A percentile compares a stretch with the other conserved stretches of the same genome.
Evolutionary conservation across 2,329 filamentous ascomycete genomes (phyloP).

Genomic region (Paradendryphiella salina): DNA sequence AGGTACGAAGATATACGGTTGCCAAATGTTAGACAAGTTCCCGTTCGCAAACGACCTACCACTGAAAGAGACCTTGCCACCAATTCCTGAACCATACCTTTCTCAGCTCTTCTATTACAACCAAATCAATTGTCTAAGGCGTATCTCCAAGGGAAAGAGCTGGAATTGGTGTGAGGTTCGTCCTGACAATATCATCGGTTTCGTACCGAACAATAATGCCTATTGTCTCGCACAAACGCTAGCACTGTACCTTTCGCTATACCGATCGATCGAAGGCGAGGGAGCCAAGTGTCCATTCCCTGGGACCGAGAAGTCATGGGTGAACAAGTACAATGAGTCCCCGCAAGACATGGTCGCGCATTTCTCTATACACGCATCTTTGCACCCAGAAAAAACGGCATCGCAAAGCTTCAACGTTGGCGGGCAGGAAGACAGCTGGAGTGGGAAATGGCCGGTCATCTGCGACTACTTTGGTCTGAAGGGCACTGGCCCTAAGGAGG

Average conservation of each 20-base stretch:
- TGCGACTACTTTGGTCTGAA: conserved; percentile 54
- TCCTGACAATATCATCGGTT: conserved; percentile 50
- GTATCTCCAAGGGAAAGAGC: conserved; percentile 43
- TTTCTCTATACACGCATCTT: conserved; percentile 49
- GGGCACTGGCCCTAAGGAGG: conserved; percentile 42
- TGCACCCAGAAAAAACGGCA: conserved; percentile 48
- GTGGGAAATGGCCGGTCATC: conserved; percentile 52
- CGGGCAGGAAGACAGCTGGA: conserved; percentile 49
- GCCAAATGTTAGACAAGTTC: conserved; percentile 45
- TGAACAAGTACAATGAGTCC: conserved; percentile 47
- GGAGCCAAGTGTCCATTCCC: conserved; percentile 48
- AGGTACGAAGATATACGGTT: conserved; percentile 48
- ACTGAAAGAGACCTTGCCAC: conserved; percentile 36
- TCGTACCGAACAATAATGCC: conserved; percentile 49
- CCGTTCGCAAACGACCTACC: conserved; percentile 40
- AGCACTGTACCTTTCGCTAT: conserved; percentile 47
- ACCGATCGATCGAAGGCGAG: conserved; percentile 45
- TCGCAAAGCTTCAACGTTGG: conserved; percentile 51
- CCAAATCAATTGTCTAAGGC: conserved; percentile 47
- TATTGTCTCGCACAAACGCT: conserved; percentile 47
- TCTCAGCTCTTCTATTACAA: conserved; percentile 50
- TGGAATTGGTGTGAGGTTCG: conserved; percentile 51
- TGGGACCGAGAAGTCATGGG: conserved; percentile 46
- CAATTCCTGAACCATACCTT: conserved; percentile 42
- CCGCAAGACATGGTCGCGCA: conserved; percentile 50